Base-by-base conservation (phyloP, 2,329 filamentous ascomycete species). In the Exophiala calicioides region DNA sequence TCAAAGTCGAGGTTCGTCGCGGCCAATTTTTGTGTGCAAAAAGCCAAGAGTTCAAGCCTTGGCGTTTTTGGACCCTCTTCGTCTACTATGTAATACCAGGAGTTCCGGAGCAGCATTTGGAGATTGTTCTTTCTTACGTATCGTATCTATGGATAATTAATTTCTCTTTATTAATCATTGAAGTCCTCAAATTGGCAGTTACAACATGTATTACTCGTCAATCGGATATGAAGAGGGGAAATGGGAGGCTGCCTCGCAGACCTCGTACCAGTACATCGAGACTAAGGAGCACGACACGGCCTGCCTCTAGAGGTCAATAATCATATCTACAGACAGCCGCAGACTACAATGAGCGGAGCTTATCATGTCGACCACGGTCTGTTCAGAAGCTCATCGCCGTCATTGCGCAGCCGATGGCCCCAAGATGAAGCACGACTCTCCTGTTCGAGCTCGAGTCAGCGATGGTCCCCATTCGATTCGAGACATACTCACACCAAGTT, bases 1-100 rank as follows among this genome's bases (percentile, higher is more conserved):
- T 40, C 41, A 40, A 40, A 44, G 31, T 45, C 29, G 27, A 39
- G 31, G 20, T 42, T 32, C 24, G 30, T 37, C 20, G 24, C 31
- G 20, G 27, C 29, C 30, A 23, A 45, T 24, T 40, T 46, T 44
- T 50, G 40, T 50, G 47, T 32, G 47, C 26, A 26, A 15, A n/a
- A 9, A 27, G 41, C 47, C 41, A 50, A 41, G 31, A 36, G 13
- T 46, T 33, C 16, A 5, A 34, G 18, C 42, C 44, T 47, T 47
- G 44, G 44, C 44, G 12, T 26, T n/a, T 20, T 36, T n/a, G n/a
- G 32, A 16, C 18, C 18, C 21, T 29, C 20, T 16, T 3, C 19
- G 3, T 16, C 5, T 18, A 29, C 9, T 19, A 5, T 33, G 13
- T 3, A 21, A 13, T 5, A n/a, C n/a, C n/a, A n/a, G n/a, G n/a